Evolutionary conservation across 352 stramenopile genomes (phyloP), one percentile per base, ranked within the genome.

Genomic region (Phytopythium chamaehyphon): DNA sequence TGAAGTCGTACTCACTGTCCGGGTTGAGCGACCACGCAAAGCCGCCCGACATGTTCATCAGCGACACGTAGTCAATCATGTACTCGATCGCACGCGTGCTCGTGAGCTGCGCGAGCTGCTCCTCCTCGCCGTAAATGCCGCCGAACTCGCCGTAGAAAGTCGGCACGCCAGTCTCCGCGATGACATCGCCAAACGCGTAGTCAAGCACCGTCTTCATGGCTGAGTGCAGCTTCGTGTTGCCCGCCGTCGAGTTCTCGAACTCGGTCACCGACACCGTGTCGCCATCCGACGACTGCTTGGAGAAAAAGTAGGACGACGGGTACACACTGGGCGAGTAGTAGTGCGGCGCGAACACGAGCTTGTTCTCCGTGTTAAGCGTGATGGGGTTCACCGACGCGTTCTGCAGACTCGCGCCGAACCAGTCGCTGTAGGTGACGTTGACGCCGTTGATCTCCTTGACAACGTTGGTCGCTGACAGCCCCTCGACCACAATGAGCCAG

Each of bases 261-360:
- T 93, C 82, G 0, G 69, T 81, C 8, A 86, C 54, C 0, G 51
- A 64, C 9, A 88, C 72, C 0, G 50, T 67, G 36, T 62, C 58
- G 2, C 57, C 54, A n/a, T 49, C 64, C 6, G 66, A 71, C 1
- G 54, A 68, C 50, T 89, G 77, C 44, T 83, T 71, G 26, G 66
- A 62, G 51, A 90, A 93, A 52, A 89, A 91, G 61, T 91, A 93
- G 19, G 66, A 59, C 10, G 71, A 67, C 15, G 83, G 83, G 54
- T 89, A 90, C 28, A 90, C 78, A 39, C 73, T 88, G 0, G 78
- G 78, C 31, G 83, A 89, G 63, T 93, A 93, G 54, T 87, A 93
- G 61, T 93, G 83, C 47, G 83, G 83, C 9, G 78, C 83, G 35
- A 76, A 93, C 48, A 90, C 83, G 43, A 93, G 45, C 54, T 93